phyloP scores from a whole-genome alignment of 805 yeast genomes.

The Wickerhamiella australiensis region DNA sequence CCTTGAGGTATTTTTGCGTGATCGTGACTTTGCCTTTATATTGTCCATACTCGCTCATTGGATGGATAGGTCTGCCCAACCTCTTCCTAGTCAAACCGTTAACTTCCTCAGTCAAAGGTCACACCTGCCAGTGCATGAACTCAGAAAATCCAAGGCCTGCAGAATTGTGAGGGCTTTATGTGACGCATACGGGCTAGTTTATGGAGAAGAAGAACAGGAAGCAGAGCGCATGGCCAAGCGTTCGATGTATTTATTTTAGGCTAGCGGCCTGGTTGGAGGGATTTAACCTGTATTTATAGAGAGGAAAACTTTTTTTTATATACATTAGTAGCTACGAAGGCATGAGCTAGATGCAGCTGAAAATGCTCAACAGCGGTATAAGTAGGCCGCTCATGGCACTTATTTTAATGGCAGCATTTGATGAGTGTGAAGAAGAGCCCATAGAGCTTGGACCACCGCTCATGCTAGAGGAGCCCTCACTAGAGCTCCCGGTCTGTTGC shows the following conservation, averaged over 20 bases:
- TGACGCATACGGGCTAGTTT: background rate
- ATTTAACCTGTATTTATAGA: too few species aligned
- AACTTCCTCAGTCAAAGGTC: background rate
- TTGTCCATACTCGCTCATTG: conserved; percentile 1
- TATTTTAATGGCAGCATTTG: background rate
- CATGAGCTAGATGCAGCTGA: background rate
- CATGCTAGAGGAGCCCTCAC: background rate
- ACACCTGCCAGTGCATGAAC: background rate
- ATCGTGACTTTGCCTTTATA: background rate
- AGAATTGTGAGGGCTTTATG: background rate
- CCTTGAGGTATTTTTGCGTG: background rate
- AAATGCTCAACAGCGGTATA: background rate
- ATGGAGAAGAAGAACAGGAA: background rate
- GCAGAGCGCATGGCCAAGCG: background rate
- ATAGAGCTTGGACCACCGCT: background rate
- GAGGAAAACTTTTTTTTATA: background rate
- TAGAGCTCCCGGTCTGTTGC: background rate
- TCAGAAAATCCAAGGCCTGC: background rate
- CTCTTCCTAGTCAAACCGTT: background rate
- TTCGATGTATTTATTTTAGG: background rate
- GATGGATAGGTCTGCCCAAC: background rate
- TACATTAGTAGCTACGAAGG: background rate
- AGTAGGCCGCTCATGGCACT: background rate
- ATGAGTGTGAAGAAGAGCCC: background rate
- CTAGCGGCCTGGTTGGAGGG: too few species aligned